These are phyloP conservation scores for Halenospora varia DNA, from an alignment of 495 filamentous ascomycete genomes.

Conservation along the genomic window DNA sequence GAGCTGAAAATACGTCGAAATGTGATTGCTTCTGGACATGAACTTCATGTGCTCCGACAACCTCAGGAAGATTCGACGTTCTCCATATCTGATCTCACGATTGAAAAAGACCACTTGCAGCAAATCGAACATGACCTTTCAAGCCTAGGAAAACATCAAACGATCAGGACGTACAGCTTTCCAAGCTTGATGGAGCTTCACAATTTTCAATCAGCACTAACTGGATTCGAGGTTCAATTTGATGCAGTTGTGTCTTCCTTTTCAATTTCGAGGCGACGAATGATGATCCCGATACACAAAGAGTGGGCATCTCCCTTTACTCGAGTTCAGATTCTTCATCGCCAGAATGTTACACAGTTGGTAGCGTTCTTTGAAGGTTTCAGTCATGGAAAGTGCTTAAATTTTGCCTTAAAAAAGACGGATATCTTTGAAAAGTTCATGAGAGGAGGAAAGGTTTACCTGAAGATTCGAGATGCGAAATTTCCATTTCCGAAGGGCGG, in stretches of 20 bases:
- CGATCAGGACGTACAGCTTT: slow-evolving; percentile 49
- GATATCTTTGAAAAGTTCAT: slow-evolving; percentile 70
- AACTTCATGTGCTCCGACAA: slow-evolving; percentile 57
- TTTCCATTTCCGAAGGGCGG: slow-evolving; percentile 63
- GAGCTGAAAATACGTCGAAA: slow-evolving; percentile 61
- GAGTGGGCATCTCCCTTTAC: slow-evolving; percentile 72
- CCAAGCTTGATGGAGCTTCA: slow-evolving; percentile 57
- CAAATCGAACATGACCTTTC: slow-evolving; percentile 48
- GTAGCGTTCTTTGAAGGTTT: slow-evolving; percentile 79
- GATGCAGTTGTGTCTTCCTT: slow-evolving; percentile 68
- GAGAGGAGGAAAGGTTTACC: slow-evolving; percentile 58
- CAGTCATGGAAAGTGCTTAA: slow-evolving; percentile 76
- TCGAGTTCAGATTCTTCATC: slow-evolving; percentile 71
- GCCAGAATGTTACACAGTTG: slow-evolving; percentile 64
- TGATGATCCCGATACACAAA: slow-evolving; percentile 80
- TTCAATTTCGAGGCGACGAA: slow-evolving; percentile 72
- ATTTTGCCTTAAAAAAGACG: slow-evolving; percentile 74
- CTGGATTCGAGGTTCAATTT: slow-evolving; percentile 69
- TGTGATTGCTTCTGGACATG: slow-evolving; percentile 35
- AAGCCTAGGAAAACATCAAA: slow-evolving; percentile 25
- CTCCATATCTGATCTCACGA: slow-evolving; percentile 56
- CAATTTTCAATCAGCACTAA: slow-evolving; percentile 68
- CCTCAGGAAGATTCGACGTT: slow-evolving; percentile 63
- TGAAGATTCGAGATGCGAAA: slow-evolving; percentile 80
- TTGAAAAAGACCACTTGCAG: slow-evolving; percentile 49